Base-by-base conservation (phyloP, 2,329 filamentous ascomycete genomes). In the Sarocladium brachiariae region DNA sequence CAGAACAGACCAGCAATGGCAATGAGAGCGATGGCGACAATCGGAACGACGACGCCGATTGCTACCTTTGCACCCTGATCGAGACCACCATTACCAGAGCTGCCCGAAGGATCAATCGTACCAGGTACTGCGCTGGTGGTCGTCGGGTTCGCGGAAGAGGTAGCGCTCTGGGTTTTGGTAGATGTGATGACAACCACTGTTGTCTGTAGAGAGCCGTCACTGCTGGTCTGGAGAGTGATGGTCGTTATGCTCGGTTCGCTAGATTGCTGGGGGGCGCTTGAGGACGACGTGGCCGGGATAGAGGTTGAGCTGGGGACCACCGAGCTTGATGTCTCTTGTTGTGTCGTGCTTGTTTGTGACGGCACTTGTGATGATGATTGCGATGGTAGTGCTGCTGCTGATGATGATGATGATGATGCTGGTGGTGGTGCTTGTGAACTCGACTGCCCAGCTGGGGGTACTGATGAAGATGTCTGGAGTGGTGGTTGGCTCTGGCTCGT, bases 21-120 rank as follows among this genome's bases (percentile, higher is more conserved):
- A 19, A 97, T 75, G 16, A 95, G 68, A 2, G 89, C 89, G 33
- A 97, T 89, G 1, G 86, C 89, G 1, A 84, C 89, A 46, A 99
- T 92, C 4, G 93, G 93, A 2, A 97, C 87, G 5, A 96, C 89
- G 1, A 99, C 93, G 2, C 91, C 92, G 48, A 97, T 84, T 7
- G 93, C 92, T 54, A 95, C 96, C 58, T 81, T 91, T 45, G 85
- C 86, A 30, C 77, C 75, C 45, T 77, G 76, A 57, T 65, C 71
- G 7, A 91, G 69, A 2, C 80, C 77, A 5, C 69, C 63, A n/a
- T 63, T 51, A 7, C 57, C 47, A 9, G 58, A 52, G 33, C 59
- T 55, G 6, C 64, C 59, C 1, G 60, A 57, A 54, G 59, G 50
- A 49, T 60, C 56, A 52, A 63, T 58, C 5, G 64, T 49, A 14